phyloP scores from a whole-genome alignment of 2,329 filamentous ascomycete genomes.

The Alternaria panax region DNA sequence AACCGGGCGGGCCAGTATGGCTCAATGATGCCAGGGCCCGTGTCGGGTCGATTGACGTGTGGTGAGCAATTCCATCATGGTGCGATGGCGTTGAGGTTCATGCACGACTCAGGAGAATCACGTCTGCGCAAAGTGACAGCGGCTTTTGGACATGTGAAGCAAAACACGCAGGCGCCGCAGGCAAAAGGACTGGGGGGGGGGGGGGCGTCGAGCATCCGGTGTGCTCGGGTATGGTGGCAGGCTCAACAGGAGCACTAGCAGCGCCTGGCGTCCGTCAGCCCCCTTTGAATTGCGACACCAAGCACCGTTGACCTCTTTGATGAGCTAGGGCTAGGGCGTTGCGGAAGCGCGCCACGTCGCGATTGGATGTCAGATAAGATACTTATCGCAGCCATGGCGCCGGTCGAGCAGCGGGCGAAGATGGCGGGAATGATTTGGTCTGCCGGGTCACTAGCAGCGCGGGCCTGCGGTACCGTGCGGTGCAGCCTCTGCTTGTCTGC shows the following conservation, averaged over 20 bases:
- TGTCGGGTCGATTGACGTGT: slow-evolving; percentile 12
- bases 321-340: slow-evolving; percentile 28
- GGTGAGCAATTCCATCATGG: slow-evolving; percentile 27
- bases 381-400: slow-evolving; percentile 36
- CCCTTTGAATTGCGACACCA: slow-evolving; percentile 34
- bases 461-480: slow-evolving; percentile 16
- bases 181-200: slow-evolving; percentile 12
- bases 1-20: slow-evolving; percentile 37
- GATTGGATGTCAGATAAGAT: slow-evolving; percentile 29
- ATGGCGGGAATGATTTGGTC: slow-evolving; percentile 28
- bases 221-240: slow-evolving; percentile 18
- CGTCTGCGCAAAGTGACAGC: neutral
- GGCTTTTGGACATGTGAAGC: neutral
- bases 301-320: slow-evolving; percentile 28
- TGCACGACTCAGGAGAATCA: slow-evolving; percentile 33
- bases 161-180: neutral
- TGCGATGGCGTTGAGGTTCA: slow-evolving; percentile 18
- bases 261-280: slow-evolving; percentile 26
- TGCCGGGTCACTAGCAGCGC: slow-evolving; percentile 33
- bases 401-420: slow-evolving; percentile 25
- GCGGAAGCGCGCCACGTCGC: slow-evolving; percentile 34
- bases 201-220: slow-evolving; percentile 24
- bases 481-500: slow-evolving; percentile 4
- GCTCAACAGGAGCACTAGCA: slow-evolving; percentile 33
- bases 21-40: slow-evolving; percentile 17